phyloP scores from a whole-genome alignment of 192 early-diverging fungal species.

The Oehlia diaphana region DNA sequence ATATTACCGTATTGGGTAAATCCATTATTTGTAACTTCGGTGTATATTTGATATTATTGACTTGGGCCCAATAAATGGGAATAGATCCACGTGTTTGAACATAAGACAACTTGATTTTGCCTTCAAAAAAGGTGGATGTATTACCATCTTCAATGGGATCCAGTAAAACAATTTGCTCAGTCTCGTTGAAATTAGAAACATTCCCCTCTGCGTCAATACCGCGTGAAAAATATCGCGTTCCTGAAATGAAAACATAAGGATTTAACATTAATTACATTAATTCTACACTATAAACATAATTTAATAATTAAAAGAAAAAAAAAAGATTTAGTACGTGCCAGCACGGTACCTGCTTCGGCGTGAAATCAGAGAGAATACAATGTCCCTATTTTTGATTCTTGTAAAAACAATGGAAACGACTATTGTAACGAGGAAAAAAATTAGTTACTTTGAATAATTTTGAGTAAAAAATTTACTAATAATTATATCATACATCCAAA shows the following conservation, averaged over 20 bases:
- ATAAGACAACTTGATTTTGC: conserved; percentile 64
- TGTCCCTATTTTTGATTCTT: conserved; percentile 63
- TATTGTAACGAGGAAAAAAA: conserved; percentile 27
- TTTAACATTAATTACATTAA: too few relatives aligned
- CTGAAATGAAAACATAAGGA: not conserved
- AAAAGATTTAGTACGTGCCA: conserved; percentile 43
- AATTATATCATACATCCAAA: conserved; percentile 72
- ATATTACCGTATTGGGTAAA: conserved; percentile 62
- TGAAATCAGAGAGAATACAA: conserved; percentile 81
- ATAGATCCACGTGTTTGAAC: conserved; percentile 96
- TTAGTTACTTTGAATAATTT: not conserved
- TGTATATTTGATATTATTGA: conserved; percentile 89
- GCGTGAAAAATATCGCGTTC: conserved; percentile 87
- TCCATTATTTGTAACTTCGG: conserved; percentile 81
- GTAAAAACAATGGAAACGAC: conserved; percentile 64
- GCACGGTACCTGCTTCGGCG: conserved; percentile 79
- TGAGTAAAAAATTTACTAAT: not conserved
- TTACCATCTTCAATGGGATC: conserved; percentile 45
- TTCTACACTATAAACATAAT: too few relatives aligned
- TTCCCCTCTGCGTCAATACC: conserved; percentile 90
- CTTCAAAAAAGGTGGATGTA: conserved; percentile 37
- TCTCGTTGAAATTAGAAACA: conserved; percentile 97
- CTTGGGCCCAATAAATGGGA: conserved; percentile 92
- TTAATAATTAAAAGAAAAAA: not conserved
- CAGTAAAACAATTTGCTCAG: conserved; percentile 85